Percentiles rank a stretch among this genome's conserved stretches.
Evolutionary conservation across 805 yeast genomes (phyloP).

Genomic region (Metschnikowia henanensis): DNA sequence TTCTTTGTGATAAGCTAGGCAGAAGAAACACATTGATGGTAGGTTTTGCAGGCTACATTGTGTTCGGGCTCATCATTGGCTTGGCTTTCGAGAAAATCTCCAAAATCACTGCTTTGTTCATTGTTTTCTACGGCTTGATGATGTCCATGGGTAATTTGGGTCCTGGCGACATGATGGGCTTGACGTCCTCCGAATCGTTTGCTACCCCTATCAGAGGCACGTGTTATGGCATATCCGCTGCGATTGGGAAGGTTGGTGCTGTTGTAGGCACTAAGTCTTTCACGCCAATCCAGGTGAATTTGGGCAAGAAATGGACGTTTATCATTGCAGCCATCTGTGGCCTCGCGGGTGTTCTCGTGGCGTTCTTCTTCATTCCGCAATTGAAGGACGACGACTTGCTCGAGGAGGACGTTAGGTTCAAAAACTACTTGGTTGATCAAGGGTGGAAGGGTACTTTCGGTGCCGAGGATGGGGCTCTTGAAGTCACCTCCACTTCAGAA

Average conservation of each 20-base stretch:
- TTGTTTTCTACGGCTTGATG: constrained; percentile 73
- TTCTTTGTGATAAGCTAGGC: constrained; percentile 61
- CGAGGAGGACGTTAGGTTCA: constrained; percentile 62
- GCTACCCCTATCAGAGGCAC: constrained; percentile 82
- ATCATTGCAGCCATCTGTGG: constrained; percentile 79
- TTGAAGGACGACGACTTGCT: constrained; percentile 67
- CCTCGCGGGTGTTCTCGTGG: constrained; percentile 57
- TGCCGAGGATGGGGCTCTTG: constrained; percentile 18
- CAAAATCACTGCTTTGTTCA: constrained; percentile 60
- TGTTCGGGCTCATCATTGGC: constrained; percentile 72
- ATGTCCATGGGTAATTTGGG: constrained; percentile 72
- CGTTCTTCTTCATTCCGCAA: constrained; percentile 66
- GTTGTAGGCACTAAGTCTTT: constrained; percentile 76
- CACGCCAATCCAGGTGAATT: constrained; percentile 60
- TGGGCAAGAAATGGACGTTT: constrained; percentile 75
- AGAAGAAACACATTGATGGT: constrained; percentile 69
- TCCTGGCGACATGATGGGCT: constrained; percentile 76
- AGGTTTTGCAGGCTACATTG: constrained; percentile 70
- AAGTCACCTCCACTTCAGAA: constrained; percentile 9
- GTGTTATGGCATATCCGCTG: constrained; percentile 73
- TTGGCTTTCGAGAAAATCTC: constrained; percentile 56
- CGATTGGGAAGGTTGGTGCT: constrained; percentile 84
- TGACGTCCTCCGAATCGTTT: constrained; percentile 60
- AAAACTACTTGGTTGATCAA: constrained; percentile 52
- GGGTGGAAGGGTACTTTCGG: constrained; percentile 61